phyloP scores from a whole-genome alignment of 2,329 filamentous ascomycete genomes.

The Byssoonygena ceratinophila region DNA sequence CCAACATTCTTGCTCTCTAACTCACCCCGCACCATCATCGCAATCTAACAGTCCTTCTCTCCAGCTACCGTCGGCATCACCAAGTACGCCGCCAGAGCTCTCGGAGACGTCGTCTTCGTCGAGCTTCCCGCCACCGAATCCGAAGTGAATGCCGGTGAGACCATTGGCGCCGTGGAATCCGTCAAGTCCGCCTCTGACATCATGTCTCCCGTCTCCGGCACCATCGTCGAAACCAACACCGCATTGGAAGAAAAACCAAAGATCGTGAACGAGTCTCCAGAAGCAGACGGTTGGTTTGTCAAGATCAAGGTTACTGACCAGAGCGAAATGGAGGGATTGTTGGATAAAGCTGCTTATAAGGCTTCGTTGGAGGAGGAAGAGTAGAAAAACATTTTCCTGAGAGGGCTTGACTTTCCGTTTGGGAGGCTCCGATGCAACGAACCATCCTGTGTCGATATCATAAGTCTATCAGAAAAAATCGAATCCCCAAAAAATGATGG shows the following conservation, averaged over 20 bases:
- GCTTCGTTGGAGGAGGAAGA: slow-evolving; percentile 52
- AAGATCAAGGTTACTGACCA: slow-evolving; percentile 67
- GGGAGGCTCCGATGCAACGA: background rate
- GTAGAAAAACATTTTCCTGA: slow-evolving; percentile 5
- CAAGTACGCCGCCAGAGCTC: slow-evolving; percentile 77
- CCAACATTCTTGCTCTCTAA: background rate
- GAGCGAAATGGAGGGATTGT: slow-evolving; percentile 61
- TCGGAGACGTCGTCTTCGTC: slow-evolving; percentile 95
- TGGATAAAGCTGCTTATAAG: slow-evolving; percentile 70
- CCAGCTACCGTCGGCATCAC: slow-evolving; percentile 69
- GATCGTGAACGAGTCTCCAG: slow-evolving; percentile 80
- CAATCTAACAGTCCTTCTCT: slow-evolving; percentile 9
- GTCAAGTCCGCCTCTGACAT: slow-evolving; percentile 99
- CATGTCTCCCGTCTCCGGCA: slow-evolving; percentile 74
- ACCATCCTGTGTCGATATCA: no score
- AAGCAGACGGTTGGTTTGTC: slow-evolving; percentile 86
- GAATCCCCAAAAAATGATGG: no score
- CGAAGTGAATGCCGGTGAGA: slow-evolving; percentile 63
- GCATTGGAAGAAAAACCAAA: slow-evolving; percentile 73
- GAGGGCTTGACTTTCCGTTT: background rate
- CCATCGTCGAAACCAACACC: slow-evolving; percentile 61
- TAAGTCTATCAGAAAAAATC: no score
- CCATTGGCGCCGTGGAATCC: slow-evolving; percentile 89
- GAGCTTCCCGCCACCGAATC: slow-evolving; percentile 70
- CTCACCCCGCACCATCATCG: background rate